Evolutionary conservation across 306 rosid species (phyloP), one percentile per base, ranked within the genome.

Genomic region (Neltuma alba): DNA sequence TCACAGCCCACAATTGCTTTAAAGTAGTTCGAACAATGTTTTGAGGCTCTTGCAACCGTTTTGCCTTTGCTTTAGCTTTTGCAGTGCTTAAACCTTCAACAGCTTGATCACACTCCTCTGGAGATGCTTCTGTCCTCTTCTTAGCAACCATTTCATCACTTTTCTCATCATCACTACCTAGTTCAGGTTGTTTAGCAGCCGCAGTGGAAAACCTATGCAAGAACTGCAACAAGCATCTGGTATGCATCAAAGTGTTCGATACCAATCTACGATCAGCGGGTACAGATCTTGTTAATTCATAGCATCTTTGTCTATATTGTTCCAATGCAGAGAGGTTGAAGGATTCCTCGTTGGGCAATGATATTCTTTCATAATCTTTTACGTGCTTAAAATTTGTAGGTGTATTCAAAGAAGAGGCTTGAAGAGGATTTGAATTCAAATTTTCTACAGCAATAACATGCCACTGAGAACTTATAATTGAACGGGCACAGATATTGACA

Each of bases 61-160:
- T 92, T 9, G 98, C 97, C 89, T 85, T 94, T 13, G 95, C 97
- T 76, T 91, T 90, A 15, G 99, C 99, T 80, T 94, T 94, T 5
- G 87, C 98, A 3, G 86, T 82, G 68, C 89, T 94, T 71, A 94
- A 85, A 9, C 95, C 97, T 77, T 86, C 95, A 15, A 94, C 97
- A 5, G 99, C 99, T 71, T 92, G 90, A 88, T 94, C 99, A 50
- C 99, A 92, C 57, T 92, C 99, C 85, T 94, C 97, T 0, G 99
- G 95, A 65, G 99, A 92, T 27, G 97, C 95, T 54, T 91, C 92
- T 57, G 87, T 92, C 76, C 89, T 89, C 83, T 89, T 89, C 75
- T 83, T 88, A 25, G 88, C 79, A 58, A 76, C 82, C 37, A 61
- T 27, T 7, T 87, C 89, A 13, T 76, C 88, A n/a, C 65, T 81